Conservation (phyloP, 768 basidiomycete genomes). For the Rubroboletus satanas region DNA sequence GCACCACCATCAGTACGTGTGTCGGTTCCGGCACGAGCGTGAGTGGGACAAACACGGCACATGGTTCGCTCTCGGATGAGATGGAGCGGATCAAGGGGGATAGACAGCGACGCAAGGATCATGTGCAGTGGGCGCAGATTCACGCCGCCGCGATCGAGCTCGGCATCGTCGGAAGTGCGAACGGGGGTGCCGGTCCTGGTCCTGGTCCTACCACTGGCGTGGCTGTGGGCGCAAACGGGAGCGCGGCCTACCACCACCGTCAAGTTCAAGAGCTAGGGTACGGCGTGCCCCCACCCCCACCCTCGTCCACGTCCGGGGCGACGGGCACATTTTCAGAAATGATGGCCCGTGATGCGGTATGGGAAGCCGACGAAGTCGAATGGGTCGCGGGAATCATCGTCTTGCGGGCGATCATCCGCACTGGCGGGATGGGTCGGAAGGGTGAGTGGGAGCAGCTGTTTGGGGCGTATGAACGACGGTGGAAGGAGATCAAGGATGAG, state of each 20-base stretch:
- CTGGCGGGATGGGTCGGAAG: constrained; percentile 46
- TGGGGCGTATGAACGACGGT: constrained; percentile 56
- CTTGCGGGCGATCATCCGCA: constrained; percentile 54
- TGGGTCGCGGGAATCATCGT: constrained; percentile 65
- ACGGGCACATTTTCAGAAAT: constrained; percentile 52
- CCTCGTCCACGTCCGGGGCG: not conserved
- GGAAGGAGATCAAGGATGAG: constrained; percentile 71
- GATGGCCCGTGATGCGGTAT: constrained; percentile 62
- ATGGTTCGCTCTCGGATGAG: constrained; percentile 48
- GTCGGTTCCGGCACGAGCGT: not conserved
- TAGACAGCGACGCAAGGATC: constrained; percentile 57
- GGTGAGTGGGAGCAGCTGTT: constrained; percentile 54
- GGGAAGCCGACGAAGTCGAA: constrained; percentile 64
- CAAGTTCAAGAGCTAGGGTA: constrained; percentile 39
- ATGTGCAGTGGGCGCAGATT: constrained; percentile 65
- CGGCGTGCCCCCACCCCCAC: constrained; percentile 17
- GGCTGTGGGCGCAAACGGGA: constrained; percentile 5
- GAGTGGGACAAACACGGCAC: not conserved
- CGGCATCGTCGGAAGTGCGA: constrained; percentile 37
- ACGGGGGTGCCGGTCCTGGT: too few relatives aligned
- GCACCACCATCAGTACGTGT: not conserved
- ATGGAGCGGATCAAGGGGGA: constrained; percentile 61
- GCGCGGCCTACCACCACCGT: constrained; percentile 30
- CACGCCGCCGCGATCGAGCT: constrained; percentile 63
- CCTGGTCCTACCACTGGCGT: not conserved